Conservation (phyloP, 805 yeast genomes). For the Torulaspora delbrueckii region DNA sequence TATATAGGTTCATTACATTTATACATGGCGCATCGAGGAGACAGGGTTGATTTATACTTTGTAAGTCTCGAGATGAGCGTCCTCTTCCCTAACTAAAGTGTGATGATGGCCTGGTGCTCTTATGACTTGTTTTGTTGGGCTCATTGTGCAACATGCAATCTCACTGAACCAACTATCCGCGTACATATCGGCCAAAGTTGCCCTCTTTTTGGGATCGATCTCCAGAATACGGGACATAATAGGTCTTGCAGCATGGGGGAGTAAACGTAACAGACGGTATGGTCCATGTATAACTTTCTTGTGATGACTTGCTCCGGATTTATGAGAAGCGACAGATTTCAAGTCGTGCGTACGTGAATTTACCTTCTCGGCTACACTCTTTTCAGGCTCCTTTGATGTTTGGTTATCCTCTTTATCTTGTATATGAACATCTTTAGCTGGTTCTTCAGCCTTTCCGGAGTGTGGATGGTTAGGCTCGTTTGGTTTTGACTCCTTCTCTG, state of each 20-base stretch:
- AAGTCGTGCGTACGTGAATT: slow-evolving; percentile 12
- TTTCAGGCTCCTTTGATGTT: not conserved
- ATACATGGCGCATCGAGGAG: not conserved
- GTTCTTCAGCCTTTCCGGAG: not conserved
- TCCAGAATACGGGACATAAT: slow-evolving; percentile 60
- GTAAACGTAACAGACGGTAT: slow-evolving; percentile 69
- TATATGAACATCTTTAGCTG: not conserved
- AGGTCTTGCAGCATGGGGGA: slow-evolving; percentile 83
- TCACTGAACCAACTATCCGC: slow-evolving; percentile 66
- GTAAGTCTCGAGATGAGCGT: slow-evolving; percentile 43
- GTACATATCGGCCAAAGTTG: slow-evolving; percentile 60
- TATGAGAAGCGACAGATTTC: slow-evolving; percentile 18
- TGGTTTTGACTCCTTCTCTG: not conserved
- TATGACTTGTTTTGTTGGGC: slow-evolving; percentile 37
- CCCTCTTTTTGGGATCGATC: slow-evolving; percentile 57
- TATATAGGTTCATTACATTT: slow-evolving; percentile 3
- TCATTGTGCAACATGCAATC: slow-evolving; percentile 57
- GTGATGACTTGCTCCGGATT: slow-evolving; percentile 28
- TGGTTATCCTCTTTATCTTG: not conserved
- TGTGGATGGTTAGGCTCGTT: not conserved
- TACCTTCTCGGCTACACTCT: not conserved
- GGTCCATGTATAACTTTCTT: slow-evolving; percentile 71
- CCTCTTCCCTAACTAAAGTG: slow-evolving; percentile 45
- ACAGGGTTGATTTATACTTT: slow-evolving; percentile 26
- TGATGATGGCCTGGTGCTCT: slow-evolving; percentile 49